These are phyloP conservation scores for Lactarius evosmus DNA, from an alignment of 768 basidiomycete species.

Conservation along the genomic window DNA sequence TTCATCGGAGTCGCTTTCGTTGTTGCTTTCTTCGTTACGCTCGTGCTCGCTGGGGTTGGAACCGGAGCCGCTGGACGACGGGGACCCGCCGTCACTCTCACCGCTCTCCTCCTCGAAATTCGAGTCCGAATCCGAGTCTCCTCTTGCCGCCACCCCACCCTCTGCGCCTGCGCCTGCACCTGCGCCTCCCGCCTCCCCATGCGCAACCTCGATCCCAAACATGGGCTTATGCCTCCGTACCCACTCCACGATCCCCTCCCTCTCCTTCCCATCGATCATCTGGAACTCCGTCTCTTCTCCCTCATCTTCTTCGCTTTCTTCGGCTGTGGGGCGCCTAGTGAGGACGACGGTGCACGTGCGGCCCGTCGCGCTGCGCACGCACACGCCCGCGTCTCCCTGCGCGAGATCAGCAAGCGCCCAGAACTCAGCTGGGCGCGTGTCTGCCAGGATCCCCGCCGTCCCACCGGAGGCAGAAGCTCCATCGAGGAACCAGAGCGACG, in stretches of 20 bases:
- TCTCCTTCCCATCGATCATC: slow-evolving; percentile 69
- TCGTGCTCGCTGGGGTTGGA: not conserved
- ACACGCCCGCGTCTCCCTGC: slow-evolving; percentile 39
- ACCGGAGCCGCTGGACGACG: slow-evolving; percentile 27
- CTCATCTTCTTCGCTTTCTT: slow-evolving; percentile 37
- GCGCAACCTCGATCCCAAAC: slow-evolving; percentile 45
- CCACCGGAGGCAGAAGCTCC: not conserved
- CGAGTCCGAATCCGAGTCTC: slow-evolving; percentile 26
- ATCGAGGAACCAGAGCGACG: slow-evolving; percentile 68
- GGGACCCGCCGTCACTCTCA: slow-evolving; percentile 43
- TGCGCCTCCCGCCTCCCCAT: not conserved
- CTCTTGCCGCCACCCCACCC: slow-evolving; percentile 17
- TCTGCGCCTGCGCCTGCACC: slow-evolving; percentile 13
- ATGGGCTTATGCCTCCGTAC: slow-evolving; percentile 51
- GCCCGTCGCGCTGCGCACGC: slow-evolving; percentile 60
- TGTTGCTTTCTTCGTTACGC: slow-evolving; percentile 23
- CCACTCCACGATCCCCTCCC: slow-evolving; percentile 65
- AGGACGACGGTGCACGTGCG: slow-evolving; percentile 64
- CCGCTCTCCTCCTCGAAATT: slow-evolving; percentile 24
- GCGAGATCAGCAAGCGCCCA: slow-evolving; percentile 64
- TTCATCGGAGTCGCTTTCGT: slow-evolving; percentile 27
- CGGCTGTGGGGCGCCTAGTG: slow-evolving; percentile 34
- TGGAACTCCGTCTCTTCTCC: slow-evolving; percentile 63
- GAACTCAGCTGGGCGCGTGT: slow-evolving; percentile 74
- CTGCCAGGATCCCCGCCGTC: slow-evolving; percentile 61